Conservation (phyloP, 768 basidiomycete species). For the Tephrocybe rancida region DNA sequence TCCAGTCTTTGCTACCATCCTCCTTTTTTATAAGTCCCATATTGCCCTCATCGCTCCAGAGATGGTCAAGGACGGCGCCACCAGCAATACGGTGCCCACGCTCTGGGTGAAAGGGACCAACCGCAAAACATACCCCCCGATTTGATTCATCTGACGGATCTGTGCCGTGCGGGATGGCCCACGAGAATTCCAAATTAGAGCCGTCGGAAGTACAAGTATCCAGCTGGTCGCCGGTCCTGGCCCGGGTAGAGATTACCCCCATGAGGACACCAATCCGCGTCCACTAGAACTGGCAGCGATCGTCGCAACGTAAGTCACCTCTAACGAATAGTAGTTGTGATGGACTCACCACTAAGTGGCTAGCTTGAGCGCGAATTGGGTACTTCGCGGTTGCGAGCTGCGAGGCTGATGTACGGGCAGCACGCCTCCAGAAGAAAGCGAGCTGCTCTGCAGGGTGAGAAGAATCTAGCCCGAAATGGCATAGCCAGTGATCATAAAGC, state of each 20-base stretch:
- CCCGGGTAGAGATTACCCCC: conserved; percentile 12
- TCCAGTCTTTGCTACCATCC: conserved; percentile 14
- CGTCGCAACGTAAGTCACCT: background rate
- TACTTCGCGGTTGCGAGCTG: conserved; percentile 19
- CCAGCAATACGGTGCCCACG: conserved; percentile 16
- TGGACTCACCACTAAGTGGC: conserved; percentile 13
- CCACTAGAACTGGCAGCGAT: conserved; percentile 15
- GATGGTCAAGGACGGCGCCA: conserved; percentile 14
- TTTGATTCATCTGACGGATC: conserved; percentile 16
- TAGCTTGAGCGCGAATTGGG: conserved; percentile 16
- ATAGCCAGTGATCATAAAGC: background rate
- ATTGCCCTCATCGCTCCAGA: conserved; percentile 15
- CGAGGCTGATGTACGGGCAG: conserved; percentile 12
- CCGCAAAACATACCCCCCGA: conserved; percentile 14
- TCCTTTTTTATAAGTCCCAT: conserved; percentile 15
- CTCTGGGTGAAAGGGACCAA: conserved; percentile 20
- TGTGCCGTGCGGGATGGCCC: conserved; percentile 16
- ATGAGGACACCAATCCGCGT: conserved; percentile 18
- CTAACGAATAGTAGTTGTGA: background rate
- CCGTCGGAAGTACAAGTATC: conserved; percentile 18
- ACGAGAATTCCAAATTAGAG: conserved; percentile 18
- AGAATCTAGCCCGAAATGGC: conserved; percentile 4
- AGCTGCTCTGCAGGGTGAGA: conserved; percentile 14
- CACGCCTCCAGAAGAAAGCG: conserved; percentile 16
- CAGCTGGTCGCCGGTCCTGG: conserved; percentile 10